These are phyloP conservation scores for Pistacia integerrima DNA, from an alignment of 345 rosid genomes.

Conservation along the genomic window DNA sequence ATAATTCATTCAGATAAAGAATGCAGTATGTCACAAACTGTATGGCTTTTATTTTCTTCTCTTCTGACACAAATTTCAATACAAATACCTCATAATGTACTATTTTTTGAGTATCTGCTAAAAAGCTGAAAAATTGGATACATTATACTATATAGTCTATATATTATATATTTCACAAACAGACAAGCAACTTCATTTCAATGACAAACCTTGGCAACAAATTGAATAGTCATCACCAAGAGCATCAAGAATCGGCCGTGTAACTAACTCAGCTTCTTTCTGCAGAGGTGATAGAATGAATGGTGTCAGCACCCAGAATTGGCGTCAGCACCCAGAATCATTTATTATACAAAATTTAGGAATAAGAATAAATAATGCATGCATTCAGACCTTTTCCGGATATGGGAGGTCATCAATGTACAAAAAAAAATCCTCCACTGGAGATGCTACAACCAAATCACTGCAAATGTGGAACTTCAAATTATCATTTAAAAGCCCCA, in stretches of 20 bases:
- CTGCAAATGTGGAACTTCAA: constrained; percentile 47
- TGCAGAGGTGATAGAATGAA: constrained; percentile 25
- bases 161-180: background rate
- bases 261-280: constrained; percentile 65
- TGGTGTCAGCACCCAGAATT: constrained; percentile 11
- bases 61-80: too few relatives aligned
- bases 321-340: constrained; percentile 10
- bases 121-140: too few relatives aligned
- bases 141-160: too few relatives aligned
- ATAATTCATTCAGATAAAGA: too few relatives aligned
- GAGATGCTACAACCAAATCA: constrained; percentile 93
- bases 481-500: constrained; percentile 15
- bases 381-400: constrained; percentile 58
- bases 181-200: background rate
- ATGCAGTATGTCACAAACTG: too few relatives aligned
- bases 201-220: constrained; percentile 71
- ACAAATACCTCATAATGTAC: too few relatives aligned
- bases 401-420: constrained; percentile 68
- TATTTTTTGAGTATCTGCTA: too few relatives aligned
- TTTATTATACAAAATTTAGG: background rate
- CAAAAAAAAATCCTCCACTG: constrained; percentile 89
- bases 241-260: constrained; percentile 67
- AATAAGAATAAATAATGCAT: constrained; percentile 1
- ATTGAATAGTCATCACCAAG: constrained; percentile 78
- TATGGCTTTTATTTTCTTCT: too few relatives aligned